Conservation (phyloP, 73 alveolate genomes). For the Urostyla sp. region DNA sequence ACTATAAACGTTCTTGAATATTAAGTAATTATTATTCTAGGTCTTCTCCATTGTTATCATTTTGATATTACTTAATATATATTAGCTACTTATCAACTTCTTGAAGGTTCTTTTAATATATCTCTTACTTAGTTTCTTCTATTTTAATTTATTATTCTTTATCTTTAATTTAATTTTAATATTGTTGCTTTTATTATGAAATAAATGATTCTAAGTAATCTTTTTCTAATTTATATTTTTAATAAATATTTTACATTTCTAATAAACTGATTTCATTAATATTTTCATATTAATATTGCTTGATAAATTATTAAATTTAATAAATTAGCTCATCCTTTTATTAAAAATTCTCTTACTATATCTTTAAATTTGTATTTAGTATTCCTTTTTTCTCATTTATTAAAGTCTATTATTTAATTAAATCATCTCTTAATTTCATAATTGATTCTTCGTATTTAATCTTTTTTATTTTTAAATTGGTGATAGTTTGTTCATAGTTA, state of each 20-base stretch:
- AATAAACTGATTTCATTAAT: no score
- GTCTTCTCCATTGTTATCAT: background rate
- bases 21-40: background rate
- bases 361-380: conserved; percentile 1
- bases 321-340: background rate
- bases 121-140: conserved; percentile 31
- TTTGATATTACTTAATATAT: background rate
- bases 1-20: background rate
- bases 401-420: background rate
- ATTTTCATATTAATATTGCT: no score
- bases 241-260: no score
- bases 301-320: no score
- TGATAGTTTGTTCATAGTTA: conserved; percentile 20
- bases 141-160: no score
- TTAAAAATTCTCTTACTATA: background rate
- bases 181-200: background rate
- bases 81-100: conserved; percentile 6
- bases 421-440: background rate
- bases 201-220: background rate
- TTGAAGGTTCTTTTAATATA: conserved; percentile 29
- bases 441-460: background rate
- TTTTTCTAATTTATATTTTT: background rate
- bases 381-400: background rate
- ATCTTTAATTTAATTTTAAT: background rate
- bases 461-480: background rate